A percentile compares a stretch with the other conserved stretches of the same genome.
Conservation (phyloP, 1,139 yeast genomes). For the Candida sanyaensis region DNA sequence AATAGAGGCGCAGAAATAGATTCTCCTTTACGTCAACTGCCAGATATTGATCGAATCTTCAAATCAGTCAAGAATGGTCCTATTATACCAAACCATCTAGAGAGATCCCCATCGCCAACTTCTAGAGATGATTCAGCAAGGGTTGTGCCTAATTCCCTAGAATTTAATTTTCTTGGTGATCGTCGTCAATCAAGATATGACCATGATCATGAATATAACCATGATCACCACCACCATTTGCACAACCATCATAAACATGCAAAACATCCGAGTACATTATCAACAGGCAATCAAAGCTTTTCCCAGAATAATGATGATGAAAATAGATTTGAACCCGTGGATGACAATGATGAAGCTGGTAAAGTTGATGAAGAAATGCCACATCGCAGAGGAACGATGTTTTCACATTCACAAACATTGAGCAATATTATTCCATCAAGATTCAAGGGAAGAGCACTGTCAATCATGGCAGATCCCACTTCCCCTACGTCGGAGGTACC, state of each 20-base stretch:
- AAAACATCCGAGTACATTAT: constrained; percentile 6
- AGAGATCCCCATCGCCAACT: constrained; percentile 4
- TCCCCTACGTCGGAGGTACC: background rate
- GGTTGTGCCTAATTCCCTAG: constrained; percentile 30
- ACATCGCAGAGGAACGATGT: background rate
- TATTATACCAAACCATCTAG: background rate
- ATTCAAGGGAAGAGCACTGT: constrained; percentile 15
- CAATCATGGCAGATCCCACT: constrained; percentile 8
- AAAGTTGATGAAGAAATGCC: background rate
- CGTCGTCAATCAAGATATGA: constrained; percentile 32
- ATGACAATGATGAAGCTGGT: background rate
- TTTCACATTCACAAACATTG: constrained; percentile 13
- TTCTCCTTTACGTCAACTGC: constrained; percentile 8
- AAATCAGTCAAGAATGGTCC: constrained; percentile 5
- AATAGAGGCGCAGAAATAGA: background rate
- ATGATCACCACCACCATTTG: background rate
- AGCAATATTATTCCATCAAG: constrained; percentile 17
- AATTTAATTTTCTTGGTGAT: constrained; percentile 22
- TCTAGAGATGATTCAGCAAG: constrained; percentile 20
- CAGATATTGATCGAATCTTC: constrained; percentile 8
- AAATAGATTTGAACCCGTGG: constrained; percentile 3
- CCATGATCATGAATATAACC: constrained; percentile 18
- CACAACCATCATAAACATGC: constrained; percentile 16
- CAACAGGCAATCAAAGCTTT: constrained; percentile 6
- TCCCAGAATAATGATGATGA: constrained; percentile 7